Base-by-base conservation (phyloP, 1,284 basidiomycete species). In the Laetiporus sulphureus region DNA sequence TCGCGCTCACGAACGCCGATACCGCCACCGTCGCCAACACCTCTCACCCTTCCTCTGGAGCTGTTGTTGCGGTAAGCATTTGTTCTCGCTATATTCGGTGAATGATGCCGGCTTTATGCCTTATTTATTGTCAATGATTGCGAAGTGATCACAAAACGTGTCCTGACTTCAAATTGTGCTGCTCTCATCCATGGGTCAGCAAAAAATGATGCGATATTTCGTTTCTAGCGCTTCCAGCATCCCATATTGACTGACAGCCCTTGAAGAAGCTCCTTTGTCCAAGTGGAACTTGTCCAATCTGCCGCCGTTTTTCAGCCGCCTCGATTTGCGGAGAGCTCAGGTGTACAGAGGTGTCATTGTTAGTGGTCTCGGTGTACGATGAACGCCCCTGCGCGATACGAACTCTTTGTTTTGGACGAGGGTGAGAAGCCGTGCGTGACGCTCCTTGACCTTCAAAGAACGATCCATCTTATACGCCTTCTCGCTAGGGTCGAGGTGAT, bases 321-420 rank as follows among this genome's bases (percentile, higher is more conserved):
- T n/a, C n/a, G n/a, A n/a, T n/a, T n/a, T n/a, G n/a, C n/a, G n/a
- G n/a, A n/a, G n/a, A n/a, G n/a, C n/a, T n/a, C n/a, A n/a, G n/a
- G n/a, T n/a, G n/a, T n/a, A n/a, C n/a, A n/a, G n/a, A n/a, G n/a
- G n/a, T n/a, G n/a, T n/a, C n/a, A n/a, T n/a, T n/a, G 5, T 15
- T 21, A 4, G n/a, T 36, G 23, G 15, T n/a, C 22, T 43, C 51
- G 51, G 43, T 38, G 35, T 36, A 43, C 32, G 49, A 94, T 95
- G 83, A 99, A 99, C 68, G 91, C 91, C 37, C 93, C 93, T 7
- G 84, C 85, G 62, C 83, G 95, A 54, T 89, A 87, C 62, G 94
- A 96, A 65, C 75, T 94, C 53, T 92, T 84, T 60, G 89, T 95
- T 42, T 78, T 94, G 23, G 88, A 90, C 29, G 90, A 97, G 54